Evolutionary conservation across 495 filamentous ascomycete species (phyloP).

Genomic region (Astrothelium subdiscretum): DNA sequence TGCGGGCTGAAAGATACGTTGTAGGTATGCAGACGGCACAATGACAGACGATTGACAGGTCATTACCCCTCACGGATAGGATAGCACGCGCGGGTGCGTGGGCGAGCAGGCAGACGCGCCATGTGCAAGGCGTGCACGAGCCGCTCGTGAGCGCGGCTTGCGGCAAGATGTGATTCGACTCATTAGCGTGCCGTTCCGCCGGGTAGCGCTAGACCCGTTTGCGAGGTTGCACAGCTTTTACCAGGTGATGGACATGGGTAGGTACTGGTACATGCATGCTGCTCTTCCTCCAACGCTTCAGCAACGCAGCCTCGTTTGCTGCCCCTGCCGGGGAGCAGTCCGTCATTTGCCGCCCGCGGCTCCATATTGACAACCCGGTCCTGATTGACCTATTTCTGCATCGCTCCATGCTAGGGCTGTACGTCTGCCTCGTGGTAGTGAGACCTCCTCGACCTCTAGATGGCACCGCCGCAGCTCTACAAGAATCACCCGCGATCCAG

Average conservation of each 20-base stretch:
- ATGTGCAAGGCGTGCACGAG: not conserved
- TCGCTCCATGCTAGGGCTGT: not conserved
- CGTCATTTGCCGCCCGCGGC: not conserved
- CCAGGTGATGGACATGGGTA: not conserved
- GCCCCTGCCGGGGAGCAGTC: not conserved
- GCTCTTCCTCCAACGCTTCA: not conserved
- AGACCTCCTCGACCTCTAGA: conserved; percentile 3
- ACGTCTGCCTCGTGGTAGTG: conserved; percentile 12
- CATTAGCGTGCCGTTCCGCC: not conserved
- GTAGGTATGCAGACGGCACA: not conserved
- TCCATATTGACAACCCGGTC: not conserved
- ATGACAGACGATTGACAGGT: not conserved
- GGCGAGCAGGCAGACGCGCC: not conserved
- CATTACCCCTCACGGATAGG: not conserved
- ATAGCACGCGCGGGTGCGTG: not conserved
- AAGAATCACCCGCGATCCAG: not conserved
- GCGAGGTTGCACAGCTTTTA: not conserved
- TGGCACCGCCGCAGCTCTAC: conserved; percentile 16
- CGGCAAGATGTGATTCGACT: not conserved
- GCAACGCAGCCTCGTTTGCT: not conserved
- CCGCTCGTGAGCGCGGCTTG: not conserved
- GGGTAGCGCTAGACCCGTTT: not conserved
- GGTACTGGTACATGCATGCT: not conserved
- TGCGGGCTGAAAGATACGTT: not conserved
- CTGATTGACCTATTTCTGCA: not conserved